Percentiles rank a stretch among this genome's conserved stretches.
Evolutionary conservation across 495 filamentous ascomycete species (phyloP).

Genomic region (Trichoderma asperelloides): DNA sequence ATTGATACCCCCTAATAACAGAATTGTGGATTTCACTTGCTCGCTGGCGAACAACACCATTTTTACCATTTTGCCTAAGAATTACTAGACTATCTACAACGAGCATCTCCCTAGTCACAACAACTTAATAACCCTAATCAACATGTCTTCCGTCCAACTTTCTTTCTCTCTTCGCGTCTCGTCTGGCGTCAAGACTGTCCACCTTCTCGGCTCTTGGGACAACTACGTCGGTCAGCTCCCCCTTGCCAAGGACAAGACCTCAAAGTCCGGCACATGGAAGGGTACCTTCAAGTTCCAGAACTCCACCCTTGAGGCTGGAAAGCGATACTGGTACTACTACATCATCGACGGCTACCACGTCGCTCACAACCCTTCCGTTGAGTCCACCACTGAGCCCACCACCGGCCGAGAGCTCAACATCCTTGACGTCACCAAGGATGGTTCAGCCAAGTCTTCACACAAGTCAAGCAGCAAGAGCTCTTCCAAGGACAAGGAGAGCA

Average conservation of each 20-base stretch:
- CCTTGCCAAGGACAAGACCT: slow-evolving; percentile 72
- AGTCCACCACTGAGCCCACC: slow-evolving; percentile 88
- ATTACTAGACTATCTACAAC: slow-evolving; percentile 21
- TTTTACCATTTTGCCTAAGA: slow-evolving; percentile 14
- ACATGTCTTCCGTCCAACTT: slow-evolving; percentile 78
- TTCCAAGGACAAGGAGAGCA: slow-evolving; percentile 17
- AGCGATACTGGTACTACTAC: slow-evolving; percentile 99
- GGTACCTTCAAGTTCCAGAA: slow-evolving; percentile 95
- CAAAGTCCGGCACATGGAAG: slow-evolving; percentile 79
- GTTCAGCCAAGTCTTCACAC: slow-evolving; percentile 38
- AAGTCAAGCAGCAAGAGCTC: slow-evolving; percentile 36
- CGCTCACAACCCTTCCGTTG: slow-evolving; percentile 88
- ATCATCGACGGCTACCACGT: slow-evolving; percentile 99
- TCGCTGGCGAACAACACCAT: slow-evolving; percentile 31
- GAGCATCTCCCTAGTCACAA: slow-evolving; percentile 10
- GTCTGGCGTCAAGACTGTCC: slow-evolving; percentile 93
- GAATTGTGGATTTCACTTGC: slow-evolving; percentile 50
- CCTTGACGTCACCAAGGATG: slow-evolving; percentile 47
- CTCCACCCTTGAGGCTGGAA: slow-evolving; percentile 68
- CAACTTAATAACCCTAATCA: slow-evolving; percentile 27
- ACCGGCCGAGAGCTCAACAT: slow-evolving; percentile 89
- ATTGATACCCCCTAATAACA: slow-evolving; percentile 28
- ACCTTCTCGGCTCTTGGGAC: slow-evolving; percentile 97
- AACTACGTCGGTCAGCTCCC: slow-evolving; percentile 89
- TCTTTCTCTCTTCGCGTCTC: slow-evolving; percentile 91